Percentiles rank a stretch among this genome's conserved stretches.
These are phyloP conservation scores for Pseudocohnilembus persalinus DNA, from an alignment of 169 alveolate genomes.

Conservation along the genomic window DNA sequence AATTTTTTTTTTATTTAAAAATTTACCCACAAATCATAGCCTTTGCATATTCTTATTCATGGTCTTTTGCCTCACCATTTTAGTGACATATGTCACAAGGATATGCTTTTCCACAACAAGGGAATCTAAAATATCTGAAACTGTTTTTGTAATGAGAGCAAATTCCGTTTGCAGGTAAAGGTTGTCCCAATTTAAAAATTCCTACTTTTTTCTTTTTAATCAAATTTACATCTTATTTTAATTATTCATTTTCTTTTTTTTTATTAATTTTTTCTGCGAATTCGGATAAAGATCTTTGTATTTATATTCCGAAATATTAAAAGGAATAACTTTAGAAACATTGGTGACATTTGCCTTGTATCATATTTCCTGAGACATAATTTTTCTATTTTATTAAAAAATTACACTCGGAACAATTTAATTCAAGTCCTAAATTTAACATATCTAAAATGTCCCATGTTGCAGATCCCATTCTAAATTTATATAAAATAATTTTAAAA, in stretches of 20 bases:
- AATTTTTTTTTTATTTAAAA: too few species aligned
- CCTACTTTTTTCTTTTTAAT: constrained; percentile 5
- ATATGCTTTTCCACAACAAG: constrained; percentile 66
- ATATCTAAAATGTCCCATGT: constrained; percentile 20
- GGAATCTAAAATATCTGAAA: constrained; percentile 58
- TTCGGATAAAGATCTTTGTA: background rate
- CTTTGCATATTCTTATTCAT: constrained; percentile 49
- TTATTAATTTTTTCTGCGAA: background rate
- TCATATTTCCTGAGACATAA: constrained; percentile 18
- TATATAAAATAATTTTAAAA: too few species aligned
- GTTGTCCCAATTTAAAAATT: constrained; percentile 51
- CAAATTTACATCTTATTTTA: background rate
- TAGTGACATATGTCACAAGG: constrained; percentile 67
- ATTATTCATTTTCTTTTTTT: background rate
- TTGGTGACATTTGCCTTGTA: constrained; percentile 9
- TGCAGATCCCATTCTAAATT: constrained; percentile 1
- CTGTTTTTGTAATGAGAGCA: constrained; percentile 64
- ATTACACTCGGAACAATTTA: constrained; percentile 9
- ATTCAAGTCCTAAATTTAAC: background rate
- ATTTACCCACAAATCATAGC: constrained; percentile 58
- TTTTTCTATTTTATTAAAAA: background rate
- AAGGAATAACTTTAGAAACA: constrained; percentile 22
- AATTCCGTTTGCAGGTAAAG: constrained; percentile 58
- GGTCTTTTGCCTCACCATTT: constrained; percentile 48
- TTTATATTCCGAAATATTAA: constrained; percentile 4